A percentile compares a stretch with the other conserved stretches of the same genome.
Conservation (phyloP, 345 rosid species). For the Arabis hirsuta region DNA sequence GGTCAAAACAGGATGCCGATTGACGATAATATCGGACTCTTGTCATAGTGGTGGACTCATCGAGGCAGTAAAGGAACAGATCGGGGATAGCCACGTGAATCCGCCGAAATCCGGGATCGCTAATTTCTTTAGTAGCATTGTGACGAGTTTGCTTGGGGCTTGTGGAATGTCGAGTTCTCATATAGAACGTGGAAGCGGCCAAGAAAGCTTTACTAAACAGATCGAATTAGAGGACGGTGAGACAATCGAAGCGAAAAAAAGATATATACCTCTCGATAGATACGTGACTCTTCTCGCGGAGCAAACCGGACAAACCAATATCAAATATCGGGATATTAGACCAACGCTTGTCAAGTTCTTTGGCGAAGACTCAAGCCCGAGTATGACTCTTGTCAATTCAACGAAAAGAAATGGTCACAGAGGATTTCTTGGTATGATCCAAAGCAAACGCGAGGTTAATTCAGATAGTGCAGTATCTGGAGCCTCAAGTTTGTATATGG, state of each 20-base stretch:
- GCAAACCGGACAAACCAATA: slow-evolving; percentile 30
- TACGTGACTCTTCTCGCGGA: slow-evolving; percentile 32
- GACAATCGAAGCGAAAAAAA: slow-evolving; percentile 20
- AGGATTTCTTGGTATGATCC: background rate
- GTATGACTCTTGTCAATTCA: background rate
- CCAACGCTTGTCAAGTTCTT: slow-evolving; percentile 28
- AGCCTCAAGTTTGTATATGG: slow-evolving; percentile 23
- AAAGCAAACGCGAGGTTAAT: background rate
- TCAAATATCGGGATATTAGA: slow-evolving; percentile 18
- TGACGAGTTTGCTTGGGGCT: slow-evolving; percentile 53
- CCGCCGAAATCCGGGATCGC: slow-evolving; percentile 40
- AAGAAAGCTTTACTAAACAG: background rate
- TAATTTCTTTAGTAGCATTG: slow-evolving; percentile 49
- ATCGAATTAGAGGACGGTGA: slow-evolving; percentile 19
- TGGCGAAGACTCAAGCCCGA: slow-evolving; percentile 32
- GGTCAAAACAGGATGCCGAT: slow-evolving; percentile 10
- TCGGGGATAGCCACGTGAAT: slow-evolving; percentile 29
- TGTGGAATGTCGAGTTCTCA: slow-evolving; percentile 53
- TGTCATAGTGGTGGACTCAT: slow-evolving; percentile 47
- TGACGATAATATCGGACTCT: slow-evolving; percentile 42
- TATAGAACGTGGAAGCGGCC: background rate
- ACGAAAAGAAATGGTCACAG: slow-evolving; percentile 15
- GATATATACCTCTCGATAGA: slow-evolving; percentile 27
- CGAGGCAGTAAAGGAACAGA: slow-evolving; percentile 38
- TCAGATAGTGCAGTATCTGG: background rate